Evolutionary conservation across 2,329 filamentous ascomycete genomes (phyloP).

Genomic region (Mollisia scopiformis): DNA sequence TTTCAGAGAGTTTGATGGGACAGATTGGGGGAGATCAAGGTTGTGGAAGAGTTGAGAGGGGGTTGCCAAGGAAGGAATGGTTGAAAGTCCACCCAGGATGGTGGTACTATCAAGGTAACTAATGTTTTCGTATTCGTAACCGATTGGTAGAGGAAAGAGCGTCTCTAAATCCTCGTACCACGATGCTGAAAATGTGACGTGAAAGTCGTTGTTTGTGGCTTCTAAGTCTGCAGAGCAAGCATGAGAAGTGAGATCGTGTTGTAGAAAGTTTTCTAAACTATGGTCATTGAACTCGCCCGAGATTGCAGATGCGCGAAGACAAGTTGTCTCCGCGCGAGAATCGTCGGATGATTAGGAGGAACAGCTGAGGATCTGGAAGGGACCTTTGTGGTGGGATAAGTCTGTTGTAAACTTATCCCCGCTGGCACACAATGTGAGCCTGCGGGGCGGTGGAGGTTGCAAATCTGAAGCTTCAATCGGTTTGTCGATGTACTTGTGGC

Average conservation of each 20-base stretch:
- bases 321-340: conserved; percentile 11
- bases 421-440: conserved; percentile 4
- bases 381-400: not conserved
- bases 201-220: conserved; percentile 4
- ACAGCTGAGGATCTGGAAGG: not conserved
- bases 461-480: not conserved
- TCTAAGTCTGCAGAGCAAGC: not conserved
- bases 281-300: conserved; percentile 10
- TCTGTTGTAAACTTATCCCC: not conserved
- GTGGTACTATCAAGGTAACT: conserved; percentile 1
- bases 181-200: not conserved
- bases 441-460: not conserved
- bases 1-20: not conserved
- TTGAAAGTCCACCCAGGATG: conserved; percentile 1
- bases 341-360: not conserved
- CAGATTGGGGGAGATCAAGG: not conserved
- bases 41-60: not conserved
- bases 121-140: not conserved
- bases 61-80: conserved; percentile 2
- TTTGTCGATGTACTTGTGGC: not conserved
- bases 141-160: not conserved
- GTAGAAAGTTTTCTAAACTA: conserved; percentile 13
- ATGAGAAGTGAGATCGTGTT: conserved; percentile 15
- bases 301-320: conserved; percentile 19
- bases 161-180: not conserved